Evolutionary conservation across 2,329 filamentous ascomycete genomes (phyloP), one percentile per base, ranked within the genome.

Genomic region (Ophidiomyces ophidiicola): DNA sequence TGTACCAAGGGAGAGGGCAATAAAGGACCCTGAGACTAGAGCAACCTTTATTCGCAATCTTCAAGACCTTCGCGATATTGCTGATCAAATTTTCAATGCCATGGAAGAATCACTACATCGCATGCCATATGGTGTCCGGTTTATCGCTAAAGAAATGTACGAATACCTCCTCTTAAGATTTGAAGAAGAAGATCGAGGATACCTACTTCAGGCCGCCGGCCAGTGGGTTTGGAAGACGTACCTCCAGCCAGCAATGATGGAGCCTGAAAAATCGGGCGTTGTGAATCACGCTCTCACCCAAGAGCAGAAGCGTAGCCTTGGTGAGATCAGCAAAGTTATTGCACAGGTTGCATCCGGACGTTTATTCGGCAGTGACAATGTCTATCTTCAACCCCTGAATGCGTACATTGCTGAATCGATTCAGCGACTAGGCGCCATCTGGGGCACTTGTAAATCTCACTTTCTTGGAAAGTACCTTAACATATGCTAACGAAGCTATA

Each of bases 181-280:
- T 59, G 76, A 81, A 32, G 73, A 78, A 8, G 90, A 96, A 49
- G 72, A 84, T 15, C 79, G 78, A 33, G 78, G 81, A 14, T 73
- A 80, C 33, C 65, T 94, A 10, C 72, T 94, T 8, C 86, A 93
- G 51, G 70, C 90, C 23, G 82, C 90, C 10, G 82, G 82, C 6
- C 79, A 85, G 53, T 98, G 90, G 86, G 66, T 94, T 6, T 98
- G 88, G 86, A 85, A 80, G 47, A 84, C 81, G 50, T 98, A 98
- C 58, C 73, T 98, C 20, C 82, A 93, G 49, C 87, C 90, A 39
- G 86, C 88, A 1, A 66, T 98, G 32, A 70, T 80, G n/a, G 76
- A 85, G 44, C 90, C 90, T 0, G 88, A 98, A 59, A 86, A 87
- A 51, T 85, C 86, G 53, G 90, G 90, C 14, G 85, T 96, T 2